Conservation (phyloP, 495 filamentous ascomycete species). For the Aspergillus avenaceus region DNA sequence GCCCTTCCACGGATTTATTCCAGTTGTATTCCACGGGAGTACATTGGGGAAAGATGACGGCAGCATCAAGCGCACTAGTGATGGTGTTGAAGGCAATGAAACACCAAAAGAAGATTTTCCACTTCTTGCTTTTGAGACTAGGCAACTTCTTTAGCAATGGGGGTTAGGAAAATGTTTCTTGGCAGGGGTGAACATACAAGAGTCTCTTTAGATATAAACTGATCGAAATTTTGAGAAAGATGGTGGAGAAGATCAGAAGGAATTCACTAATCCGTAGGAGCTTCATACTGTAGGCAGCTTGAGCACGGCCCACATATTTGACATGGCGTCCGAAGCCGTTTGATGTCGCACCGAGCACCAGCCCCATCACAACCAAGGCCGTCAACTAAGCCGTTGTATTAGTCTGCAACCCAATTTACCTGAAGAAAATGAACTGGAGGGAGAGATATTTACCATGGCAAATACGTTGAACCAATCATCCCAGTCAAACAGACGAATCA, state of each 20-base stretch:
- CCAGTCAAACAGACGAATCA: not conserved
- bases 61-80: not conserved
- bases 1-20: not conserved
- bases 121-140: slow-evolving; percentile 3
- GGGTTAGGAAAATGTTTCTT: not conserved
- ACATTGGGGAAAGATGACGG: slow-evolving; percentile 2
- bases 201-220: not conserved
- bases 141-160: not conserved
- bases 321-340: slow-evolving; percentile 10
- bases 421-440: not conserved
- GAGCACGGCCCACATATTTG: not conserved
- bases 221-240: slow-evolving; percentile 1
- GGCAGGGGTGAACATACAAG: not conserved
- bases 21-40: not conserved
- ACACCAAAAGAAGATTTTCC: slow-evolving; percentile 1
- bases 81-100: slow-evolving; percentile 4
- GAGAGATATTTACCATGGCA: not conserved
- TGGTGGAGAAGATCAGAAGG: not conserved
- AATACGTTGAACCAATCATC: slow-evolving; percentile 3
- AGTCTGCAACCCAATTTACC: no score
- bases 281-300: not conserved
- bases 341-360: not conserved
- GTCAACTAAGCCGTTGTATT: not conserved
- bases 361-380: not conserved
- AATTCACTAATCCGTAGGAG: not conserved